Evolutionary conservation across 208 protist genomes (phyloP).

Genomic region (Eutreptiella sp.): DNA sequence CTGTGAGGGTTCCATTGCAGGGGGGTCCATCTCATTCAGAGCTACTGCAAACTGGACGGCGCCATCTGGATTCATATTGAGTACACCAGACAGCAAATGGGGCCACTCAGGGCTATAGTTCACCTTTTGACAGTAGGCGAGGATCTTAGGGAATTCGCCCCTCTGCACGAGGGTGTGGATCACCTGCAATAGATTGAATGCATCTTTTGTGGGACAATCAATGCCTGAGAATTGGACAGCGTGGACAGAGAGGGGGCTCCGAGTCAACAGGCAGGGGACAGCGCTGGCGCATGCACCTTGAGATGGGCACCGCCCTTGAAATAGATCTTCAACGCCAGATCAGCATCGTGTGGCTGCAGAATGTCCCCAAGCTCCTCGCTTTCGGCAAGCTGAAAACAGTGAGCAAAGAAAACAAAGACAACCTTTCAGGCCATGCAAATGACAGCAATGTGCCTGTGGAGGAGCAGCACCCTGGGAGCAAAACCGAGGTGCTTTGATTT

Average conservation of each 20-base stretch:
- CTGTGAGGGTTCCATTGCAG: conserved; percentile 50
- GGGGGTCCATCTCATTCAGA: conserved; percentile 65
- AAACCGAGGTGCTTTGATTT: too few species aligned
- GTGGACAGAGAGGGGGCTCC: too few species aligned
- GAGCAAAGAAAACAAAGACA: conserved; percentile 16
- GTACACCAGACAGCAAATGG: conserved; percentile 82
- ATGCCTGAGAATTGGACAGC: too few species aligned
- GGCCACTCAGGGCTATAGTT: conserved; percentile 92
- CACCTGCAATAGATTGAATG: too few species aligned
- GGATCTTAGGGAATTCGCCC: conserved; percentile 92
- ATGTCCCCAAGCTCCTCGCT: conserved; percentile 97
- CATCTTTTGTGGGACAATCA: too few species aligned
- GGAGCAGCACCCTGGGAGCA: too few species aligned
- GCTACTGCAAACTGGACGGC: conserved; percentile 82
- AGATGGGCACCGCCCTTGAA: conserved; percentile 74
- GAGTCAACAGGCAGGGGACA: too few species aligned
- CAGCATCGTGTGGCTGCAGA: conserved; percentile 68
- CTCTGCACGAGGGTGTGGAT: conserved; percentile 84
- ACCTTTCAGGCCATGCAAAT: too few species aligned
- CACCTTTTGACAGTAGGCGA: conserved; percentile 93
- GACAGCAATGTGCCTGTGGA: too few species aligned
- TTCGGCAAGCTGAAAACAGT: conserved; percentile 90
- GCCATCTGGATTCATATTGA: conserved; percentile 78
- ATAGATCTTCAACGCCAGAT: conserved; percentile 97
- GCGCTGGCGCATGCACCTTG: too few species aligned